Evolutionary conservation across 2,329 filamentous ascomycete genomes (phyloP), one percentile per base, ranked within the genome.

Genomic region (Alternaria brassicae): DNA sequence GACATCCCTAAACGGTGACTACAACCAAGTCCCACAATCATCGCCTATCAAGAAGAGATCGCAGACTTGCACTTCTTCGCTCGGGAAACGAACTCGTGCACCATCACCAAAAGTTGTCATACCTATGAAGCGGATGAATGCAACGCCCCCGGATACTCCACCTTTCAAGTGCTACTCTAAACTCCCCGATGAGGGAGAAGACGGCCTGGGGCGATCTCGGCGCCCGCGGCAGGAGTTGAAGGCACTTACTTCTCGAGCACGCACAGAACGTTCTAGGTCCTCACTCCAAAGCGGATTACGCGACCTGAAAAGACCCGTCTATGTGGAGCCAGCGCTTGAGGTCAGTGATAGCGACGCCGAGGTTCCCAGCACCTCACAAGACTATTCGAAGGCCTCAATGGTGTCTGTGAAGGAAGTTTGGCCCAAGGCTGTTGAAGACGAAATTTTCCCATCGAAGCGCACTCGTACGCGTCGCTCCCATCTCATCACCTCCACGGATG

Each of bases 71-170:
- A 51, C 27, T 3, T 63, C 61, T 4, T 62, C 57, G 3, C 61
- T 70, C 3, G 61, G 72, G 3, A 74, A 74, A 55, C 69, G 72
- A 4, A 62, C 56, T n/a, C 68, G 72, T 23, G 60, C 68, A 7
- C 42, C 63, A 6, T 73, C 68, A 7, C 72, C 74, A 2, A 64
- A 57, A 34, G 72, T 77, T 1, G 21, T 75, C n/a, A 68, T 76
- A n/a, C 49, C 65, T 15, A 37, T 37, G 21, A 76, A 73, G 45
- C 64, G 65, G 8, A 53, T 45, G 2, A 58, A 66, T 8, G 30
- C 65, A 30, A 68, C 67, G 19, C 67, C 63, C 10, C 64, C 67
- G 1, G 62, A 62, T 17, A 62, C 60, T 2, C 58, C 65, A 2
- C 34, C 61, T 1, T 30, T 64, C 10, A 36, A 41, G 10, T 68